Conservation (phyloP, 2,329 filamentous ascomycete species). For the Aspergillus sp. region DNA sequence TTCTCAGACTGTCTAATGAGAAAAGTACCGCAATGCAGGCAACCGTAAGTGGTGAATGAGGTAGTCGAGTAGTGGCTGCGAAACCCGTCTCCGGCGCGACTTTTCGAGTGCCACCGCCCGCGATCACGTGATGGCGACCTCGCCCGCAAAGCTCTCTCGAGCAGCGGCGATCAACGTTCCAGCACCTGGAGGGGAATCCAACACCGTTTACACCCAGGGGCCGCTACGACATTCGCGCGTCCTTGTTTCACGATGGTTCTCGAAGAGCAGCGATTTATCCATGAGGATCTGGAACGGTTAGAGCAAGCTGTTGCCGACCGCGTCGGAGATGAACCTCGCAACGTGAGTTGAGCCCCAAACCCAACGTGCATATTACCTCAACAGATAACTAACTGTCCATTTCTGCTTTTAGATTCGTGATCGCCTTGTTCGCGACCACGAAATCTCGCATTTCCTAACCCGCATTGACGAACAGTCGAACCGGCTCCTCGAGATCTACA, state of each 20-base stretch:
- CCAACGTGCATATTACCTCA: background rate
- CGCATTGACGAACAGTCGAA: constrained; percentile 85
- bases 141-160: constrained; percentile 26
- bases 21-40: constrained; percentile 11
- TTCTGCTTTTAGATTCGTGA: constrained; percentile 73
- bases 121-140: constrained; percentile 22
- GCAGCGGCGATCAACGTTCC: background rate
- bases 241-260: constrained; percentile 62
- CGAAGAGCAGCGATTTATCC: constrained; percentile 90
- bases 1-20: constrained; percentile 3
- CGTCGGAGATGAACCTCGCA: constrained; percentile 81
- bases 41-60: constrained; percentile 5
- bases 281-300: constrained; percentile 94
- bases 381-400: constrained; percentile 17
- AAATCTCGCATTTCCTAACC: constrained; percentile 80
- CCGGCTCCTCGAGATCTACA: constrained; percentile 79
- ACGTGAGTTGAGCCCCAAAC: constrained; percentile 56
- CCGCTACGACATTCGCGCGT: background rate
- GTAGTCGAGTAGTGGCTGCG: background rate
- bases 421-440: constrained; percentile 84
- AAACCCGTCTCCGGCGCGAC: constrained; percentile 14
- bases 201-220: background rate
- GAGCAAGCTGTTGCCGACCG: constrained; percentile 93
- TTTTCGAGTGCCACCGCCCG: constrained; percentile 25
- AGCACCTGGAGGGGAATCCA: background rate